Base-by-base conservation (phyloP, 352 stramenopile species). In the Phytophthora pisi region DNA sequence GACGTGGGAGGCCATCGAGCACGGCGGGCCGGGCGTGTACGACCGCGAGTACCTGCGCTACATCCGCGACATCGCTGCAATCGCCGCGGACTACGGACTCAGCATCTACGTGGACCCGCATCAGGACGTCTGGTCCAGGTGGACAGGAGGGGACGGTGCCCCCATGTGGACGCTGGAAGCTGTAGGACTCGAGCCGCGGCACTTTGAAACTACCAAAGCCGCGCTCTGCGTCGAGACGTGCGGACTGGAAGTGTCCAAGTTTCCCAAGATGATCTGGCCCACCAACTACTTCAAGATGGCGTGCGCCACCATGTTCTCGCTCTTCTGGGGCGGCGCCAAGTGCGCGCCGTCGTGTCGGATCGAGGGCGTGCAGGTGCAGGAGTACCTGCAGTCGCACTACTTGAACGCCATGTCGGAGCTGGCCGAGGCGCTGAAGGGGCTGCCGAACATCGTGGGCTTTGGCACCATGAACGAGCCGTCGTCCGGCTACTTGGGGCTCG, bases 401-500 rank as follows among this genome's bases (percentile, higher is more conserved):
- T 61, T 94, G 8, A 66, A 92, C 56, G 85, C 90, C 15, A 88
- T 97, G 60, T 59, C 66, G 0, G 65, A 90, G 55, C 59, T 97
- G 5, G 86, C 91, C 1, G 72, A 81, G 31, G 68, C 72, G 15
- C 56, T 97, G 0, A 69, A 68, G 6, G 89, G 87, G 8, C 74
- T 96, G 30, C 65, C 72, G 18, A 97, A 98, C 62, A 79, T 98
- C 42, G 71, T 97, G 23, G 92, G 91, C 28, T 95, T 98, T 80
- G 92, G 92, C 6, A 80, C 91, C n/a, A 96, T 98, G 85, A 98
- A 98, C 65, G 92, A 98, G 60, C 90, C 89, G 26, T 92, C 83
- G 13, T 73, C 72, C 15, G 90, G 90, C 0, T 97, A 85, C 57
- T 81, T 96, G 46, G 89, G 86, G 8, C 63, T 95, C 4, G 30